These are phyloP conservation scores for Galerina sulciceps DNA, from an alignment of 768 basidiomycete species.

Conservation along the genomic window DNA sequence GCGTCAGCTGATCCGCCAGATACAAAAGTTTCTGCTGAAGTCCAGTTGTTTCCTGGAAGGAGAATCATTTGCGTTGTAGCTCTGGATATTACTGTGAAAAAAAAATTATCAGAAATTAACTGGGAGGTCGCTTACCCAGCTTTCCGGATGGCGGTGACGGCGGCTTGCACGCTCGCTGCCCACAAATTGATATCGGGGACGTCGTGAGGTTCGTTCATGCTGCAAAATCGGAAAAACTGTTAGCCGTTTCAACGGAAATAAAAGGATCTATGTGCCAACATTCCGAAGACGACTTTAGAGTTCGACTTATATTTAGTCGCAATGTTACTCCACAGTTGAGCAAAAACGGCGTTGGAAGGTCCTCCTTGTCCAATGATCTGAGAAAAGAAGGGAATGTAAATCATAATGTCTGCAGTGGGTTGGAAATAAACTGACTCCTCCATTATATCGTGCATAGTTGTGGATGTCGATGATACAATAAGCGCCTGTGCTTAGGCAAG, in stretches of 20 bases:
- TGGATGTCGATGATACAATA: constrained; percentile 61
- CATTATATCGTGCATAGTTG: constrained; percentile 65
- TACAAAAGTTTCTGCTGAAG: constrained; percentile 54
- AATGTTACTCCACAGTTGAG: constrained; percentile 53
- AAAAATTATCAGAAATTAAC: neutral
- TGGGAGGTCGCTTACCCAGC: constrained; percentile 40
- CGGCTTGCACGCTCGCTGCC: constrained; percentile 58
- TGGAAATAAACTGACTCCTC: constrained; percentile 31
- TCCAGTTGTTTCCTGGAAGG: constrained; percentile 63
- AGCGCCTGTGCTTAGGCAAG: constrained; percentile 52
- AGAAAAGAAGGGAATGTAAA: neutral
- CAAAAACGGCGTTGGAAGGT: constrained; percentile 58
- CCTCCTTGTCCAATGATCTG: constrained; percentile 69
- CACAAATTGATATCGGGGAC: constrained; percentile 50
- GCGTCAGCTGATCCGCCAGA: constrained; percentile 56
- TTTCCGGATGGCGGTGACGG: constrained; percentile 63
- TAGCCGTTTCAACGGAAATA: neutral
- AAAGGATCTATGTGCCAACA: constrained; percentile 34
- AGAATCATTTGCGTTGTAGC: constrained; percentile 62
- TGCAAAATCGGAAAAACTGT: constrained; percentile 15
- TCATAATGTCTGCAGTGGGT: no score
- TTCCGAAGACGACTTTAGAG: constrained; percentile 50
- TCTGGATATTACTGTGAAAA: constrained; percentile 22
- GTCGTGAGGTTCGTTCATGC: constrained; percentile 72
- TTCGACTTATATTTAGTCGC: constrained; percentile 52